Conservation (phyloP, 1,284 basidiomycete genomes). For the Cutaneotrichosporon sp. region DNA sequence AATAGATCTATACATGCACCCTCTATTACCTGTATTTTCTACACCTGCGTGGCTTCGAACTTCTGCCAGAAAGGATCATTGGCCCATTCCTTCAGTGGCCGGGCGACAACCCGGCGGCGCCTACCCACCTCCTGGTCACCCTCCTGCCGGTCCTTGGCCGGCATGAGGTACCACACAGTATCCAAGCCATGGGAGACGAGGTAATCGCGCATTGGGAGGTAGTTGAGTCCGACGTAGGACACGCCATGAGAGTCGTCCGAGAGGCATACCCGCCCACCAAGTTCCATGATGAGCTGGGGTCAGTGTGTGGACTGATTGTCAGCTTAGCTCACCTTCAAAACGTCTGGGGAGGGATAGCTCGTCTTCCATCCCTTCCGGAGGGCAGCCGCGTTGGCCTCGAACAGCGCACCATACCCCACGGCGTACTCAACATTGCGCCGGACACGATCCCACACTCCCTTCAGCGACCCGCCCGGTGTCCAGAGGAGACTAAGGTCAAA, state of each 20-base stretch:
- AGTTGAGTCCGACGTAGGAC: constrained; percentile 82
- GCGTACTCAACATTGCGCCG: constrained; percentile 72
- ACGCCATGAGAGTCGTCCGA: constrained; percentile 97
- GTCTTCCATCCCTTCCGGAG: constrained; percentile 85
- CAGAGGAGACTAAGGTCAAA: constrained; percentile 85
- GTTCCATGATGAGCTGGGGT: constrained; percentile 60
- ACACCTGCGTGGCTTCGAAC: neutral
- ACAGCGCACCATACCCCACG: constrained; percentile 78
- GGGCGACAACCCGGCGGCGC: constrained; percentile 30
- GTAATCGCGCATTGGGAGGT: constrained; percentile 63
- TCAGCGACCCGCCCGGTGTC: constrained; percentile 57
- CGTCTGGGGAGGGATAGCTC: constrained; percentile 75
- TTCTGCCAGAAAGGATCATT: constrained; percentile 29
- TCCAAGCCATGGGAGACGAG: constrained; percentile 58
- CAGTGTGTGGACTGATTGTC: too few relatives aligned
- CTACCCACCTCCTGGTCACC: constrained; percentile 52
- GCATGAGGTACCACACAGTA: constrained; percentile 64
- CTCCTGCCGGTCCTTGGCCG: constrained; percentile 1
- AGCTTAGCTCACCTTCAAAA: constrained; percentile 62
- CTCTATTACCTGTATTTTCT: neutral
- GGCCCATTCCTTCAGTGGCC: constrained; percentile 21
- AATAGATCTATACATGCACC: too few relatives aligned
- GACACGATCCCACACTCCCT: constrained; percentile 56
- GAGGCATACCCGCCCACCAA: constrained; percentile 70
- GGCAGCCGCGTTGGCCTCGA: constrained; percentile 90